phyloP scores from a whole-genome alignment of 805 yeast genomes.

The Torulaspora indica region DNA sequence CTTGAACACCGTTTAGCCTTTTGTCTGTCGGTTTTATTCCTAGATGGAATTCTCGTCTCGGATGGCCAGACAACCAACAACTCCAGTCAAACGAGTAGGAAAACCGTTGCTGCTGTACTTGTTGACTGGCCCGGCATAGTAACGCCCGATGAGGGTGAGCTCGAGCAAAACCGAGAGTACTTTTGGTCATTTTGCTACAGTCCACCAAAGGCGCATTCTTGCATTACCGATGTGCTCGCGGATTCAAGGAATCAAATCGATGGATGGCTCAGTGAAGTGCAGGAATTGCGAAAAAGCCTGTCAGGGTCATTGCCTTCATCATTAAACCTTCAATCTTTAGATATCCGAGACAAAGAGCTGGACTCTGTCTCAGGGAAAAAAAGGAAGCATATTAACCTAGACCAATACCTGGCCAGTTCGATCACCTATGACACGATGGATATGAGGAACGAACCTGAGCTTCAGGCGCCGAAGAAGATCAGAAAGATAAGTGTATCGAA shows the following conservation, averaged over 20 bases:
- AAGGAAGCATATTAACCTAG: constrained; percentile 23
- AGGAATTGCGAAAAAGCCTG: constrained; percentile 8
- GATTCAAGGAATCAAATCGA: constrained; percentile 18
- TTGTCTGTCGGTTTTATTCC: constrained; percentile 17
- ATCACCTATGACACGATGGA: constrained; percentile 18
- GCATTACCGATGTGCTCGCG: constrained; percentile 23
- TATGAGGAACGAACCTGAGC: neutral
- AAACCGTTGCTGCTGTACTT: constrained; percentile 16
- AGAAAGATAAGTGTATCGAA: constrained; percentile 35
- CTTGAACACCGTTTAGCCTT: constrained; percentile 16
- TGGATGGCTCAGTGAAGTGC: constrained; percentile 21
- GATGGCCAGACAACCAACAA: constrained; percentile 1
- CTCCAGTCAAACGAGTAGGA: constrained; percentile 13
- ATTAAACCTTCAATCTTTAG: constrained; percentile 20
- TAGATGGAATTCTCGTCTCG: constrained; percentile 16
- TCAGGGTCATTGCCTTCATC: constrained; percentile 15
- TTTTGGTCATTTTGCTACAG: constrained; percentile 20
- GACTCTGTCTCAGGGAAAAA: constrained; percentile 14
- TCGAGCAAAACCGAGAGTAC: constrained; percentile 12
- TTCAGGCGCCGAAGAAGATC: constrained; percentile 21
- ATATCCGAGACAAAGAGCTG: constrained; percentile 16
- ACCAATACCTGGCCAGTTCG: constrained; percentile 20
- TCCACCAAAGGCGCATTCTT: constrained; percentile 19
- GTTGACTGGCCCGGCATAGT: constrained; percentile 26
- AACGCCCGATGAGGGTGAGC: constrained; percentile 11